Evolutionary conservation across 139 green algal species (phyloP).

Genomic region (Mychonastes homosphaera): DNA sequence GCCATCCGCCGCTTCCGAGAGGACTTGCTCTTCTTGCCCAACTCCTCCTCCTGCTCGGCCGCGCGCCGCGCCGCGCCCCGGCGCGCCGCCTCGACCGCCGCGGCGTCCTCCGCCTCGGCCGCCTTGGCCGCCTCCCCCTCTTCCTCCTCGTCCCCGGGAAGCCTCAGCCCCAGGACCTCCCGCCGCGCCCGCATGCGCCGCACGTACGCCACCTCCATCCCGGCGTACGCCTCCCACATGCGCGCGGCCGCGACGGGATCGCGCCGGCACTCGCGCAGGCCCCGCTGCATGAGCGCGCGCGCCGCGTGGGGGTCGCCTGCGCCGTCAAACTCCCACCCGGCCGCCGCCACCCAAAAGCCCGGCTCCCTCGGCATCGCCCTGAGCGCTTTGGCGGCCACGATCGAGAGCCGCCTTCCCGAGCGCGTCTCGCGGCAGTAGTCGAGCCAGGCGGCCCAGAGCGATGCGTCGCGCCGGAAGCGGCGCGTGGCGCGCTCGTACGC

Average conservation of each 20-base stretch:
- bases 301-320: constrained; percentile 58
- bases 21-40: background rate
- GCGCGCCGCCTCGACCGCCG: background rate
- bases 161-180: constrained; percentile 56
- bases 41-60: background rate
- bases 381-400: constrained; percentile 24
- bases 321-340: constrained; percentile 45
- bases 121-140: constrained; percentile 1
- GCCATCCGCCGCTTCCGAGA: background rate
- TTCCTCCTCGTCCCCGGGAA: constrained; percentile 3
- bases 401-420: constrained; percentile 50
- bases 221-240: constrained; percentile 86
- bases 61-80: background rate
- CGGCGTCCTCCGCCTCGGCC: background rate
- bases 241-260: too few relatives aligned
- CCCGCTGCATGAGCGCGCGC: constrained; percentile 84
- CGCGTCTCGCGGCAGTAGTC: constrained; percentile 51
- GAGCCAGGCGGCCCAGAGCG: constrained; percentile 78
- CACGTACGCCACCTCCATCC: constrained; percentile 73
- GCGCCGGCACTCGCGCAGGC: constrained; percentile 63
- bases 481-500: constrained; percentile 76
- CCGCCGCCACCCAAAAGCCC: constrained; percentile 79
- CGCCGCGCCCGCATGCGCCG: constrained; percentile 55
- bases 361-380: constrained; percentile 64
- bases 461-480: constrained; percentile 80